Base-by-base conservation (phyloP, 257 asterid species). In the Gentiana dahurica region DNA sequence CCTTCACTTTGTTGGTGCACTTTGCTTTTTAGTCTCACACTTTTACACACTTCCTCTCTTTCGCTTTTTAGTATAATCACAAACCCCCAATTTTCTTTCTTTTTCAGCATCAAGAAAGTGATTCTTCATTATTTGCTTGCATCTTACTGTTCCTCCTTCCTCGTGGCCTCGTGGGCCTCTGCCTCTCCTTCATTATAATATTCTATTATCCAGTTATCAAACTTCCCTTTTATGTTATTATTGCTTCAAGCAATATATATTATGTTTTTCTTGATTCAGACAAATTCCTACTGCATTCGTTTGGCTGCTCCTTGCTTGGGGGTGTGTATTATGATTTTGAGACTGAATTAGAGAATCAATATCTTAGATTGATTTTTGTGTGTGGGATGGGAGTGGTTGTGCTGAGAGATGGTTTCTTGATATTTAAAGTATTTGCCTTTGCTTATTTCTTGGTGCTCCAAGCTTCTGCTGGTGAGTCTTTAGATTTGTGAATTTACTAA, bases 391-490 rank as follows among this genome's bases (percentile, higher is more conserved):
- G 62, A 51, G 68, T 68, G 75, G 61, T 70, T 77, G 66, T 63
- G 81, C 65, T 85, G 71, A 75, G 57, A 72, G 65, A 72, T 72
- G 58, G 74, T 65, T 50, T 75, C 54, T 70, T 78, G 71, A 59
- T 79, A 83, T 65, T 80, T 61, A 54, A 71, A 57, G 60, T 80
- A 49, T 68, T 62, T 74, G 75, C 64, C 61, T 76, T 83, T 66
- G 72, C 73, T 78, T 74, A 64, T 41, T 68, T 76, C 49, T 63
- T 76, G 73, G 61, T 69, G 75, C 68, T 80, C 71, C 83, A 67
- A 64, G 91, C 75, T 78, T 79, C 83, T 81, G 73, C 88, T 66
- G 94, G 95, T 86, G 73, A 71, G 58, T 68, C 12, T 59, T 66
- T 61, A 12, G 36, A 15, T 54, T 24, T 24, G 24, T 24, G 24